These are phyloP conservation scores for Tetracladium setigerum DNA, from an alignment of 495 filamentous ascomycete species.

Conservation along the genomic window DNA sequence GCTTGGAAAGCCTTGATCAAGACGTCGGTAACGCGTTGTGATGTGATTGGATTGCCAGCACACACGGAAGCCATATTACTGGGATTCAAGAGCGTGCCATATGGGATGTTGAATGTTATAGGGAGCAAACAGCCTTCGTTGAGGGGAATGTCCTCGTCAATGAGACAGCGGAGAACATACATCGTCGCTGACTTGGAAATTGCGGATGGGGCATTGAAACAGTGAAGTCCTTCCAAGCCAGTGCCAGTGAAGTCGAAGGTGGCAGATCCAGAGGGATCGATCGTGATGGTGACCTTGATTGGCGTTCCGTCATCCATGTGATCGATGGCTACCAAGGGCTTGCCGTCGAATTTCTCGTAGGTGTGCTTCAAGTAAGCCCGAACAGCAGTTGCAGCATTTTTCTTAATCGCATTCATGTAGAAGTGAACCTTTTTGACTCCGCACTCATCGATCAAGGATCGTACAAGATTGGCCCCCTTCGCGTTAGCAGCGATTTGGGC, in stretches of 20 bases:
- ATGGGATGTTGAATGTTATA: constrained; percentile 17
- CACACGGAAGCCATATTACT: constrained; percentile 14
- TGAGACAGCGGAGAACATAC: constrained; percentile 21
- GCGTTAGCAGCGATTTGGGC: constrained; percentile 28
- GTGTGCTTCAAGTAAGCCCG: constrained; percentile 20
- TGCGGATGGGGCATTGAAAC: constrained; percentile 19
- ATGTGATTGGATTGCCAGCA: constrained; percentile 20
- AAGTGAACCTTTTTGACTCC: constrained; percentile 20
- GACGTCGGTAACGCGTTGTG: constrained; percentile 24
- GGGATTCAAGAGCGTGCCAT: constrained; percentile 17
- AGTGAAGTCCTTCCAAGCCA: constrained; percentile 18
- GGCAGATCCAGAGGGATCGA: constrained; percentile 20
- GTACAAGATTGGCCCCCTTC: constrained; percentile 24
- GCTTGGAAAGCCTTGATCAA: constrained; percentile 23
- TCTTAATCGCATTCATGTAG: constrained; percentile 25
- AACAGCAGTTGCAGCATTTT: constrained; percentile 24
- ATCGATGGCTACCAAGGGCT: constrained; percentile 20
- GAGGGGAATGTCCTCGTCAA: constrained; percentile 22
- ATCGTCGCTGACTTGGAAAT: constrained; percentile 21
- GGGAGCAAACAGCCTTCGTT: constrained; percentile 23
- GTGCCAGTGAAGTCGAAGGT: constrained; percentile 30
- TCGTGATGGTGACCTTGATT: constrained; percentile 25
- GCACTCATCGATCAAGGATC: constrained; percentile 21
- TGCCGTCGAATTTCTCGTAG: constrained; percentile 6
- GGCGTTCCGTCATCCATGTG: constrained; percentile 28